Percentiles rank a stretch among this genome's conserved stretches.
Conservation (phyloP, 192 early-diverging fungal genomes). For the Umbelopsis sp. region DNA sequence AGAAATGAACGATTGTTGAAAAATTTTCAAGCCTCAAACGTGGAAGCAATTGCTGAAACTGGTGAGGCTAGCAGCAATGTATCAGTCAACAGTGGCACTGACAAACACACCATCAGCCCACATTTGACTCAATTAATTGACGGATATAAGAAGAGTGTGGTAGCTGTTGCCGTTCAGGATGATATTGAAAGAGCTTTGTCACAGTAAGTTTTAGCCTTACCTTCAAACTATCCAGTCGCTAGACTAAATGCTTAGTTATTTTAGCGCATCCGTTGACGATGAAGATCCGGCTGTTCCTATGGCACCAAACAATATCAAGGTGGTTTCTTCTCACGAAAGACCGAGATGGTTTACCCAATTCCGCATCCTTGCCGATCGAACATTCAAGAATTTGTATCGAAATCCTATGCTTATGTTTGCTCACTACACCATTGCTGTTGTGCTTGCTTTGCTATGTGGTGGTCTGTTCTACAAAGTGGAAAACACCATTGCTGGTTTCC, state of each 20-base stretch:
- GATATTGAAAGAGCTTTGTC: constrained; percentile 37
- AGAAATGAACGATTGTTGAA: constrained; percentile 5
- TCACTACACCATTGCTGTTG: constrained; percentile 71
- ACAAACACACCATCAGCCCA: constrained; percentile 28
- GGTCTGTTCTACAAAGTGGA: constrained; percentile 66
- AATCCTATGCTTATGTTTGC: constrained; percentile 77
- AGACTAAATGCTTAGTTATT: neutral
- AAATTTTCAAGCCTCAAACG: neutral
- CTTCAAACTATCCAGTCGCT: neutral
- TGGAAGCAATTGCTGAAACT: constrained; percentile 23
- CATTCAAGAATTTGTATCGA: constrained; percentile 81
- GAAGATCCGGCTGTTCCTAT: constrained; percentile 14
- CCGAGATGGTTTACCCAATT: constrained; percentile 71
- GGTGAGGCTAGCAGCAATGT: neutral
- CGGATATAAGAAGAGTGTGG: constrained; percentile 34
- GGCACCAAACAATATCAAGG: constrained; percentile 24
- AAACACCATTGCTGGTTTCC: constrained; percentile 60
- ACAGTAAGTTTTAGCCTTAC: constrained; percentile 8
- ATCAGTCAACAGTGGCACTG: neutral
- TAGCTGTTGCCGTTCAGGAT: constrained; percentile 36
- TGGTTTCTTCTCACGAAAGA: constrained; percentile 48
- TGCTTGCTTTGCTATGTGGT: constrained; percentile 66
- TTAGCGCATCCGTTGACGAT: constrained; percentile 18
- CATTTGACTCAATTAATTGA: constrained; percentile 42
- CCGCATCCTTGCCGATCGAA: constrained; percentile 71